Evolutionary conservation across 345 rosid genomes (phyloP), one percentile per base, ranked within the genome.

Genomic region (Euphorbia pulcherrima): DNA sequence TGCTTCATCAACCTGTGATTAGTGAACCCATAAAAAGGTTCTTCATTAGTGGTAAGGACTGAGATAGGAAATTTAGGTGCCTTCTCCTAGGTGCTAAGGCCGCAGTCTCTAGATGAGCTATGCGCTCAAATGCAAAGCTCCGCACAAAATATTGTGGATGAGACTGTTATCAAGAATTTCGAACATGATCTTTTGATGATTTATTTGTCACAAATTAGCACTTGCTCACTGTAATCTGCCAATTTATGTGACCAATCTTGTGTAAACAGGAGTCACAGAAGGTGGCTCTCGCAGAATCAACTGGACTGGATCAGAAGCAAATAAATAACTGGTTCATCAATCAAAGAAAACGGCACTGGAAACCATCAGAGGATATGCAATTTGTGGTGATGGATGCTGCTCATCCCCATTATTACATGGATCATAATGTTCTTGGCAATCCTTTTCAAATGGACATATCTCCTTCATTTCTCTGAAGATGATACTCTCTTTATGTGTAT

Each of bases 301-400:
- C 99, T 0, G 97, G 99, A 3, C 76, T 94, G 58, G 99, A 94
- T 78, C 95, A 85, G 84, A 94, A 94, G 83, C 99, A 94, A 69
- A 95, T 92, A 67, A 95, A 92, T 85, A 95, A 95, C 77, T 95
- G 99, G 99, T 95, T 95, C 82, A 95, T 95, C 63, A 95, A 95
- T 73, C 99, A 95, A 72, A 88, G 97, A 81, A 95, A 92, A 73
- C 77, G 99, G n/a, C 99, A 92, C 75, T 95, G 99, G 99, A 95
- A 90, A 75, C 99, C 99, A 0, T 81, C 94, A 0, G 99, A 95
- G 73, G 98, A 95, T 50, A 90, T 92, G 98, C 97, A 90, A 74
- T 85, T 88, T 53, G 90, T 90, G 66, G 94, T 88, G 66, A 90
- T 92, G 94, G 98, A 92, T 68, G 88, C 88, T 3, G 64, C 88